Evolutionary conservation across 2,329 filamentous ascomycete species (phyloP), one percentile per base, ranked within the genome.

Genomic region (Apiospora rasikravindrae): DNA sequence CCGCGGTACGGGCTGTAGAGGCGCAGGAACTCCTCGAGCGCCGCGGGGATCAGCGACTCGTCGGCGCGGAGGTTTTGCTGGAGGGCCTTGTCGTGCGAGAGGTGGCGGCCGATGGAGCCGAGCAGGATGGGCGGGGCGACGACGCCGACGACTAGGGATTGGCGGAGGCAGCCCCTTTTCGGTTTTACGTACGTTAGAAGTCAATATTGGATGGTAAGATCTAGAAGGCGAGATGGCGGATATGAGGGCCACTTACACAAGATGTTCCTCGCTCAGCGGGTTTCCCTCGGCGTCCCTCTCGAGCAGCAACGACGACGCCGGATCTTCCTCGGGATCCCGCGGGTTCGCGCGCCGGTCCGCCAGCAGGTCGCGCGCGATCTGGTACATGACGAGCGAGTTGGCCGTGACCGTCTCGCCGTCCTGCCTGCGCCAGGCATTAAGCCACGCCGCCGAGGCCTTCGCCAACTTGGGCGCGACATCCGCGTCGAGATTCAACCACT

Each of bases 21-120:
- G 11, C 76, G 57, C 11, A 75, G 37, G n/a, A 77, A 77, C 70
- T 77, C 75, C 42, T 75, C 75, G 6, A 76, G 72, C 2, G 75
- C 74, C 2, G 74, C 75, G n/a, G 75, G 73, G 11, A 76, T 74
- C 19, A 76, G 71, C 16, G 70, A 73, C 16, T 73, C 70, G 33
- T 77, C 73, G 0, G 71, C 71, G 7, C 75, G 71, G 0, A 76
- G 51, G 0, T 70, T n/a, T 42, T 76, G n/a, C n/a, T n/a, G 75
- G 0, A 76, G 70, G 0, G 37, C 61, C 67, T 76, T 74, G 66
- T 77, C 72, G 19, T 73, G 70, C 24, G 73, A 71, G 8, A 77
- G 73, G 24, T 76, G 73, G 26, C 74, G 71, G 69, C 74, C 76
- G n/a, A 76, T 76, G 29, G 74, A 74, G 14, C 75, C 75, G 8